Conservation (phyloP, 2,329 filamentous ascomycete genomes). For the Chalaropsis ovoidea region DNA sequence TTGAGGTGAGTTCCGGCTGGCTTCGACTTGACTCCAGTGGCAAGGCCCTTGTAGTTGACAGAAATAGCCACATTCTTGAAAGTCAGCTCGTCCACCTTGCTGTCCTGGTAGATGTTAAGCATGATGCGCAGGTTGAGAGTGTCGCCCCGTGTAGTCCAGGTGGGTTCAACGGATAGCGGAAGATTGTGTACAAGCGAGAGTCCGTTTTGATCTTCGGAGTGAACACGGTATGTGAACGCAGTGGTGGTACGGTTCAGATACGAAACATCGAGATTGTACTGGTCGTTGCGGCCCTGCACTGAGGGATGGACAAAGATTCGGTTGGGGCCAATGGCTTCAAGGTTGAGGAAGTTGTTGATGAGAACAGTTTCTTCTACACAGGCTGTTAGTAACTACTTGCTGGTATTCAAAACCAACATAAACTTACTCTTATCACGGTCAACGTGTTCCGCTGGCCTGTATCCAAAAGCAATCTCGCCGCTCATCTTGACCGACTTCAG, state of each 20-base stretch:
- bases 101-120: constrained; percentile 13
- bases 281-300: constrained; percentile 55
- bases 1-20: constrained; percentile 69
- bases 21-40: constrained; percentile 62
- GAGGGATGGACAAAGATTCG: constrained; percentile 74
- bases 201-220: constrained; percentile 51
- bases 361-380: constrained; percentile 57
- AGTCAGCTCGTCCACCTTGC: constrained; percentile 24
- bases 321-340: constrained; percentile 91
- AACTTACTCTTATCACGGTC: constrained; percentile 40
- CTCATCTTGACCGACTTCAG: constrained; percentile 63
- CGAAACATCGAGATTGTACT: constrained; percentile 66
- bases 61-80: constrained; percentile 65
- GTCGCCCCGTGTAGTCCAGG: constrained; percentile 73
- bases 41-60: constrained; percentile 58
- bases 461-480: constrained; percentile 81
- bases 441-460: constrained; percentile 48
- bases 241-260: constrained; percentile 64
- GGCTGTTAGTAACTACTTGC: constrained; percentile 26
- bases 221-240: constrained; percentile 87
- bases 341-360: constrained; percentile 74
- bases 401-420: background rate
- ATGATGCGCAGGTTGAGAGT: constrained; percentile 76
- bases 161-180: constrained; percentile 61
- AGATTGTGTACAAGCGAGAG: constrained; percentile 45